A percentile compares a stretch with the other conserved stretches of the same genome.
Conservation (phyloP, 139 green algal genomes). For the Chlamydomonas sp. region DNA sequence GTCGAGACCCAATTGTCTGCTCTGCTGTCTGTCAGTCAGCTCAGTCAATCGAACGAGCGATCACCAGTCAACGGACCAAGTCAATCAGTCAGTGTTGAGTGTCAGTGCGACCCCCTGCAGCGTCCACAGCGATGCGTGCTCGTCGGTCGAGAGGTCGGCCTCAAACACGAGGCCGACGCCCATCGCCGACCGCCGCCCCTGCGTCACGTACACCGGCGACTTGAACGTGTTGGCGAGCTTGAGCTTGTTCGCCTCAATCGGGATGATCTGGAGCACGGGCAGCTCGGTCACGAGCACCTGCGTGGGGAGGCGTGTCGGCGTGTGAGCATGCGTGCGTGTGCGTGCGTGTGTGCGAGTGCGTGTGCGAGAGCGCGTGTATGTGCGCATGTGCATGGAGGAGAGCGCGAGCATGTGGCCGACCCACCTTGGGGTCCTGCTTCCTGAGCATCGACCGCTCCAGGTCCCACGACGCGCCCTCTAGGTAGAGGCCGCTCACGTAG, state of each 20-base stretch:
- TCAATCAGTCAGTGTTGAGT: slow-evolving; percentile 46
- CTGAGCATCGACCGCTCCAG: slow-evolving; percentile 36
- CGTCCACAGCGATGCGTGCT: slow-evolving; percentile 75
- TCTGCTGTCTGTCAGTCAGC: not conserved
- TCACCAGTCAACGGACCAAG: not conserved
- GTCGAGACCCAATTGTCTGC: not conserved
- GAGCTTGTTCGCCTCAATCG: slow-evolving; percentile 69
- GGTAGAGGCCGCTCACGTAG: slow-evolving; percentile 70
- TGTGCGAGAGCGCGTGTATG: too few relatives aligned
- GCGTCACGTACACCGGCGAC: slow-evolving; percentile 78
- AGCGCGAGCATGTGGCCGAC: too few relatives aligned
- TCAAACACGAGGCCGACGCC: slow-evolving; percentile 77
- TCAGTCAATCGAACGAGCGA: not conserved
- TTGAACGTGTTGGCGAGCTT: slow-evolving; percentile 67
- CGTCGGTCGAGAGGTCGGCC: slow-evolving; percentile 60
- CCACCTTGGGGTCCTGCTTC: slow-evolving; percentile 57
- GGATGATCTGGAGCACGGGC: slow-evolving; percentile 75
- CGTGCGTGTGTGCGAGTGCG: too few relatives aligned
- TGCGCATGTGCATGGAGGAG: too few relatives aligned
- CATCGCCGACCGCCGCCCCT: slow-evolving; percentile 74
- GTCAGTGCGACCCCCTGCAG: slow-evolving; percentile 73
- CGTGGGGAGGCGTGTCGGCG: too few relatives aligned
- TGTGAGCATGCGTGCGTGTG: too few relatives aligned
- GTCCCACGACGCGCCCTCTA: slow-evolving; percentile 82
- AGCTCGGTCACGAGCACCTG: slow-evolving; percentile 71